Base-by-base conservation (phyloP, 257 asterid genomes). In the Solanum lycopersicoides region DNA sequence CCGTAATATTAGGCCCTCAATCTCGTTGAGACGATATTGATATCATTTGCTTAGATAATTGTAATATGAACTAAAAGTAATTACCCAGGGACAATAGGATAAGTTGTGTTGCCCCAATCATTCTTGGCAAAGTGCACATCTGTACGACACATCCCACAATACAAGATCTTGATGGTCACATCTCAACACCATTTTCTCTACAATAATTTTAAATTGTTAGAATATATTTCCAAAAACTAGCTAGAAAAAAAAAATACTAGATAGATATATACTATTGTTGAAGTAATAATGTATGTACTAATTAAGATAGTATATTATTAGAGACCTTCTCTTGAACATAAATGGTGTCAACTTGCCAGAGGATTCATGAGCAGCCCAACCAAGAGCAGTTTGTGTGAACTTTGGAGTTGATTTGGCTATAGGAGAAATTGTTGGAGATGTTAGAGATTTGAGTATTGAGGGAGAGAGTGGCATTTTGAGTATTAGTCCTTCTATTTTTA, bases 61-160 rank as follows among this genome's bases (percentile, higher is more conserved):
- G 20, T 13, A 13, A 47, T 47, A 47, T 47, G 56, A 0, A 13
- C 20, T 2, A 47, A 14, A 47, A 14, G 7, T 50, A 50, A 23
- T 32, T 88, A 88, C 89, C 89, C 89, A 7, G 89, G 89, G 7
- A 88, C 79, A 18, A 88, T 59, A 83, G 89, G 89, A 80, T 88
- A 88, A 20, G 12, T 23, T 10, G 82, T 56, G 18, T 45, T 45
- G 2, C 63, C 88, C 87, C 87, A 88, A 41, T 88, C 89, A 68
- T 88, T 88, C 85, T 84, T 88, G 50, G 83, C 85, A 77, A 83
- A 83, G 63, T 83, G 77, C 21, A 84, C 72, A 83, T 88, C 89
- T 16, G 88, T 68, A 14, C 79, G 89, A 68, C 89, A 88, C 66
- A 88, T 75, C 59, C 89, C 89, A 75, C 89, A 88, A n/a, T 84